phyloP scores from a whole-genome alignment of 148 eudicot genomes.

The Nepenthes gracilis region DNA sequence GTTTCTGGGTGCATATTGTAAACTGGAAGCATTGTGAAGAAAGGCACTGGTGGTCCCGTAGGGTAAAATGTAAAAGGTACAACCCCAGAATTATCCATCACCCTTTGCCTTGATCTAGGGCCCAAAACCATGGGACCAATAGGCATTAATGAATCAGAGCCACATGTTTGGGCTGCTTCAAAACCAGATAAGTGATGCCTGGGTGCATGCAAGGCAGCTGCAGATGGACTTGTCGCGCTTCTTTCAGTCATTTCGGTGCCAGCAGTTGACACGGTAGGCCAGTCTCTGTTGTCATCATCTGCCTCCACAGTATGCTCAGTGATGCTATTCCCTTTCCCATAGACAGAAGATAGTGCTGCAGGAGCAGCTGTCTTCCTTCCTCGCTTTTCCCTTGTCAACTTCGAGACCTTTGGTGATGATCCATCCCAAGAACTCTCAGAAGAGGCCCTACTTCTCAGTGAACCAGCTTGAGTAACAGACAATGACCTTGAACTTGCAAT shows the following conservation, averaged over 20 bases:
- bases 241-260: conserved; percentile 32
- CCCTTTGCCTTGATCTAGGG: conserved; percentile 45
- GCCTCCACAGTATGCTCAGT: conserved; percentile 21
- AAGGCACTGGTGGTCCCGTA: conserved; percentile 88
- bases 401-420: conserved; percentile 45
- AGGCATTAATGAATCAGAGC: conserved; percentile 36
- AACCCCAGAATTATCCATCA: conserved; percentile 38
- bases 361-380: conserved; percentile 32
- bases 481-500: conserved; percentile 41
- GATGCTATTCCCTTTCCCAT: conserved; percentile 37
- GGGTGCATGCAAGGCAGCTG: conserved; percentile 25
- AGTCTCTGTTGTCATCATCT: conserved; percentile 35
- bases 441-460: conserved; percentile 59
- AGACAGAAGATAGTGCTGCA: conserved; percentile 18
- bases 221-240: conserved; percentile 21
- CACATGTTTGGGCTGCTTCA: conserved; percentile 49
- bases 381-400: conserved; percentile 51
- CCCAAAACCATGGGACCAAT: conserved; percentile 42
- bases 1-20: conserved; percentile 33
- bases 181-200: conserved; percentile 25
- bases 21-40: conserved; percentile 73
- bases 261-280: conserved; percentile 16
- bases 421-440: conserved; percentile 93
- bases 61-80: conserved; percentile 51
- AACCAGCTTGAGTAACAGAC: conserved; percentile 47